Evolutionary conservation across 1,284 basidiomycete species (phyloP).

Genomic region (Ustilago vetiveriae): DNA sequence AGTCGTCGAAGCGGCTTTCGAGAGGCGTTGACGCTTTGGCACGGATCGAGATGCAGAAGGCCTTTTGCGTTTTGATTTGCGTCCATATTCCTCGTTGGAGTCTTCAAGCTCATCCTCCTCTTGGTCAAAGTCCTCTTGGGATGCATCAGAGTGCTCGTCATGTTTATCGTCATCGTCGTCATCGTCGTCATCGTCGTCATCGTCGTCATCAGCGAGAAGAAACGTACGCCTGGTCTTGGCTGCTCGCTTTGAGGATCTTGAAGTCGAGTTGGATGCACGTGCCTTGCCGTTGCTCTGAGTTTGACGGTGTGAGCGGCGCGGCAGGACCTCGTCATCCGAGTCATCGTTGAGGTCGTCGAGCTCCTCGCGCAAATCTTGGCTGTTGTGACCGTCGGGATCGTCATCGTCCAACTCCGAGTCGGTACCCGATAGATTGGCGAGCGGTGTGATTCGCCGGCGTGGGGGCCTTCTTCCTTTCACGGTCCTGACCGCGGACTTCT

Average conservation of each 20-base stretch:
- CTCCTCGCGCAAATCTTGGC: constrained; percentile 10
- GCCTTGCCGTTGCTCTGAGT: constrained; percentile 1
- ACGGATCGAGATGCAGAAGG: not conserved
- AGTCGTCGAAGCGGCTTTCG: not conserved
- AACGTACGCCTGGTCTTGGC: not conserved
- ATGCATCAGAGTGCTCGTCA: too few species aligned
- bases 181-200: constrained; percentile 12
- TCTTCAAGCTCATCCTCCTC: constrained; percentile 23
- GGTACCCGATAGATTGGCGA: constrained; percentile 1
- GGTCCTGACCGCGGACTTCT: not conserved
- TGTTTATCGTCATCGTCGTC: constrained; percentile 1
- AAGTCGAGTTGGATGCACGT: not conserved
- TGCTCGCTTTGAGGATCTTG: not conserved
- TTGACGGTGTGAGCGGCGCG: constrained; percentile 13
- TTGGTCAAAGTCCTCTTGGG: constrained; percentile 3
- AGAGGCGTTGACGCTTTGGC: constrained; percentile 20
- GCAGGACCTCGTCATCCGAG: constrained; percentile 11
- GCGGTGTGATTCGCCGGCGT: constrained; percentile 4
- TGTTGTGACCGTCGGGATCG: not conserved
- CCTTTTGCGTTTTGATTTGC: constrained; percentile 22
- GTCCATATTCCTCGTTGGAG: constrained; percentile 17
- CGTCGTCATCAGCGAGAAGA: constrained; percentile 12
- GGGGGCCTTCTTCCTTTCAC: not conserved
- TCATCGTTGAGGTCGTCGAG: constrained; percentile 19
- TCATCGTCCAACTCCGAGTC: constrained; percentile 13